Conservation (phyloP, 768 basidiomycete genomes). For the Tubosaeta sp. region DNA sequence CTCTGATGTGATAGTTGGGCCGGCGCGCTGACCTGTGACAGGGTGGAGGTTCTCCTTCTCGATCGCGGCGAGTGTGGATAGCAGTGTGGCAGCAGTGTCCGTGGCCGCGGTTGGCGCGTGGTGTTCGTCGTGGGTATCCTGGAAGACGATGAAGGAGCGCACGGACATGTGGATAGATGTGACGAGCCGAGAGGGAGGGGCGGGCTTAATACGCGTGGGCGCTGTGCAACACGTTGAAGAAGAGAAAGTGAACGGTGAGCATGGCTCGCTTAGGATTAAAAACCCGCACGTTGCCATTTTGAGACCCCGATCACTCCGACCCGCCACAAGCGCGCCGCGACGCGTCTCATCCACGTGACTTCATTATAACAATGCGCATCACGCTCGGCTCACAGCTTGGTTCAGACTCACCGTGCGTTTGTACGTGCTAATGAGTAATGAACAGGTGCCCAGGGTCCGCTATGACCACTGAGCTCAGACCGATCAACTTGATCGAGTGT, state of each 20-base stretch:
- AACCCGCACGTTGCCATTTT: constrained; percentile 24
- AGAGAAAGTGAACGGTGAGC: constrained; percentile 17
- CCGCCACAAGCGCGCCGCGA: constrained; percentile 18
- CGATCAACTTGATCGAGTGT: constrained; percentile 21
- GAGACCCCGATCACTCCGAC: constrained; percentile 32
- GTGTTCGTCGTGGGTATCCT: constrained; percentile 36
- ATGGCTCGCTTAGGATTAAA: constrained; percentile 32
- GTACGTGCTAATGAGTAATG: neutral
- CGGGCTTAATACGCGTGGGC: constrained; percentile 14
- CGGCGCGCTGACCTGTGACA: constrained; percentile 60
- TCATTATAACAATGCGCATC: constrained; percentile 1
- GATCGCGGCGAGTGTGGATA: constrained; percentile 35
- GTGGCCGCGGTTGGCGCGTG: constrained; percentile 21
- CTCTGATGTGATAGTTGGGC: constrained; percentile 31
- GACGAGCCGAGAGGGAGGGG: neutral
- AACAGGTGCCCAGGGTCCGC: constrained; percentile 10
- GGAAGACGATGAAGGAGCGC: constrained; percentile 62
- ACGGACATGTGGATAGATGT: constrained; percentile 42
- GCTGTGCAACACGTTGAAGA: constrained; percentile 33
- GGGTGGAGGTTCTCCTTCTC: constrained; percentile 84
- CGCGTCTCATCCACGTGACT: constrained; percentile 29
- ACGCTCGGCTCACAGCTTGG: neutral
- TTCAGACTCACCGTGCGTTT: neutral
- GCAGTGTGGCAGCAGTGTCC: constrained; percentile 29
- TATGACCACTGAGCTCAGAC: neutral